Conservation (phyloP, 176 grass and related monocot species). For the Phragmites australis region DNA sequence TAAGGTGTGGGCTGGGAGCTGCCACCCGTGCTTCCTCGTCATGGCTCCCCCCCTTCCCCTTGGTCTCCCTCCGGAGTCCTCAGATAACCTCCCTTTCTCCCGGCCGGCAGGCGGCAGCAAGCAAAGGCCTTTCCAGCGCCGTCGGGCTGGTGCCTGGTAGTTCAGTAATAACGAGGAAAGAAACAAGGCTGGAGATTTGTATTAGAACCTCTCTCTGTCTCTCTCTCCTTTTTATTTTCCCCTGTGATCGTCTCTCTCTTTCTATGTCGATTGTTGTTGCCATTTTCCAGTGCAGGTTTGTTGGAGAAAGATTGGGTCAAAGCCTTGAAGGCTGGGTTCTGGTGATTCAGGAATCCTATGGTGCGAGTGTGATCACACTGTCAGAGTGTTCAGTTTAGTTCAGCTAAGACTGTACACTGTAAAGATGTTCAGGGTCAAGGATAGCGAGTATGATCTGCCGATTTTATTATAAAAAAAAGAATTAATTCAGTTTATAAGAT, state of each 20-base stretch:
- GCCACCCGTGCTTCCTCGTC: slow-evolving; percentile 96
- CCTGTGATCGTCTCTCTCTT: slow-evolving; percentile 16
- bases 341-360: background rate
- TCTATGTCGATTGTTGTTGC: background rate
- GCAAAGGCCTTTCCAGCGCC: slow-evolving; percentile 28
- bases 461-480: too few species aligned
- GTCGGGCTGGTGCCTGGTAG: slow-evolving; percentile 24
- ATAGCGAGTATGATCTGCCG: too few species aligned
- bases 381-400: background rate
- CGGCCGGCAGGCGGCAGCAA: slow-evolving; percentile 37
- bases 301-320: slow-evolving; percentile 21
- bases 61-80: background rate
- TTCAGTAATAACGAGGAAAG: slow-evolving; percentile 30
- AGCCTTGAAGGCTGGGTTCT: background rate
- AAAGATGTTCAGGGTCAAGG: background rate
- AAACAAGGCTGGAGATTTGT: slow-evolving; percentile 18
- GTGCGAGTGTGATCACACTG: background rate
- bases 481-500: too few species aligned
- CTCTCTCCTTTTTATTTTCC: background rate
- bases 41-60: slow-evolving; percentile 36
- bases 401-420: background rate
- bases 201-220: background rate
- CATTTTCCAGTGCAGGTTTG: background rate
- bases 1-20: slow-evolving; percentile 90
- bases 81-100: slow-evolving; percentile 10